phyloP scores from a whole-genome alignment of 495 filamentous ascomycete genomes.

The Talaromyces trachyspermus region DNA sequence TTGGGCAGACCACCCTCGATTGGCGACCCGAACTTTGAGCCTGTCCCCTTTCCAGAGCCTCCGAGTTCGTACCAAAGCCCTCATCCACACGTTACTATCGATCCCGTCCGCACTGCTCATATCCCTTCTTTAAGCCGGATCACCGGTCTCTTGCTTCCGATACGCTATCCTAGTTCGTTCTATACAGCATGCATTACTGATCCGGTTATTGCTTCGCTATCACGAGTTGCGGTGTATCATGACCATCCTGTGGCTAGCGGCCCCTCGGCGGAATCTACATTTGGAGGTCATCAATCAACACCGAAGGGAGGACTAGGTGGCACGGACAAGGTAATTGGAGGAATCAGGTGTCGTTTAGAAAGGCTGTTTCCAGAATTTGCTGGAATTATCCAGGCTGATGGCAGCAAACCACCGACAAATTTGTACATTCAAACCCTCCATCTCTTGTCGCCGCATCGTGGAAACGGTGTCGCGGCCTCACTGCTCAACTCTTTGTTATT shows the following conservation, averaged over 20 bases:
- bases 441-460: conserved; percentile 75
- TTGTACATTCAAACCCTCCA: conserved; percentile 87
- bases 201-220: conserved; percentile 57
- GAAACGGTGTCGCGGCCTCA: conserved; percentile 68
- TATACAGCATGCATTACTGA: conserved; percentile 71
- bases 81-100: conserved; percentile 46
- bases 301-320: conserved; percentile 16
- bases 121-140: conserved; percentile 72
- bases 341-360: conserved; percentile 77
- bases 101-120: conserved; percentile 50
- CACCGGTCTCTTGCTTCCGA: conserved; percentile 75
- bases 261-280: conserved; percentile 18
- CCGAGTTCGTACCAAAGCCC: conserved; percentile 26
- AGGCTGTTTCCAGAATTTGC: conserved; percentile 22
- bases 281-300: not conserved
- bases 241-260: conserved; percentile 36
- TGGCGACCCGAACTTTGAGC: conserved; percentile 23
- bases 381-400: conserved; percentile 12
- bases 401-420: conserved; percentile 24
- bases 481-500: conserved; percentile 54
- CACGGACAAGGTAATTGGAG: conserved; percentile 62
- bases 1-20: conserved; percentile 16
- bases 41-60: conserved; percentile 24
- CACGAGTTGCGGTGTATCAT: conserved; percentile 69
- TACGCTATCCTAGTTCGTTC: conserved; percentile 81